phyloP scores from a whole-genome alignment of 2,329 filamentous ascomycete genomes.

The Sarocladium kiliense region DNA sequence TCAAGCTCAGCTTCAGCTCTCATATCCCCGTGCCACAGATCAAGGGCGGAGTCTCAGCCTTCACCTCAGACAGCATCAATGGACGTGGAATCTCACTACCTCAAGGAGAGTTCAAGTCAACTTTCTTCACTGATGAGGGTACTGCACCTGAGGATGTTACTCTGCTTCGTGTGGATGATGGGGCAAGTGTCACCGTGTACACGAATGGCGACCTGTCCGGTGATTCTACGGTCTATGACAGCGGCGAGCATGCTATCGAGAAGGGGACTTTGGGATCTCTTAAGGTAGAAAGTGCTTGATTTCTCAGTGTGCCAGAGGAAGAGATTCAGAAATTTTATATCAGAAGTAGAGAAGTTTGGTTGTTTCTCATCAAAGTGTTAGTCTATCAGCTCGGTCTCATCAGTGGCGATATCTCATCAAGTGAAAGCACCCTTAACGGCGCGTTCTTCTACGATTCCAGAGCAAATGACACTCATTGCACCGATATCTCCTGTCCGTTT shows the following conservation, averaged over 20 bases:
- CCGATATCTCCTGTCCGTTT: background rate
- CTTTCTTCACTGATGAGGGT: conserved; percentile 5
- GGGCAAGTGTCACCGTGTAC: conserved; percentile 1
- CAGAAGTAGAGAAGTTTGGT: no score
- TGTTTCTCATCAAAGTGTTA: no score
- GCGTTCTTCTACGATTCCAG: no score
- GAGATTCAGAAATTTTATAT: no score
- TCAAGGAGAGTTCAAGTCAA: conserved; percentile 7
- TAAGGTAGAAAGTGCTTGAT: background rate
- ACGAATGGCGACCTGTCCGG: background rate
- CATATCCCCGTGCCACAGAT: conserved; percentile 13
- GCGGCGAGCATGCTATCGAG: background rate
- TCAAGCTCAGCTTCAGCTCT: conserved; percentile 12
- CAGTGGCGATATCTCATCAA: no score
- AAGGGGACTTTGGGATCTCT: conserved; percentile 2
- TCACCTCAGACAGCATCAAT: background rate
- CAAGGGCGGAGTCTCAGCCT: conserved; percentile 8
- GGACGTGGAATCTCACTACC: conserved; percentile 10
- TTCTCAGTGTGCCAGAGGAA: no score
- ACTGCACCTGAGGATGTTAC: background rate
- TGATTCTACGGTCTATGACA: background rate
- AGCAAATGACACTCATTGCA: background rate
- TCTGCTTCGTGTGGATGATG: background rate
- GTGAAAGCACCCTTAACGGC: no score
- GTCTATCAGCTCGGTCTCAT: no score